These are phyloP conservation scores for Verticillium albo-atrum DNA, from an alignment of 2,329 filamentous ascomycete genomes.

Conservation along the genomic window DNA sequence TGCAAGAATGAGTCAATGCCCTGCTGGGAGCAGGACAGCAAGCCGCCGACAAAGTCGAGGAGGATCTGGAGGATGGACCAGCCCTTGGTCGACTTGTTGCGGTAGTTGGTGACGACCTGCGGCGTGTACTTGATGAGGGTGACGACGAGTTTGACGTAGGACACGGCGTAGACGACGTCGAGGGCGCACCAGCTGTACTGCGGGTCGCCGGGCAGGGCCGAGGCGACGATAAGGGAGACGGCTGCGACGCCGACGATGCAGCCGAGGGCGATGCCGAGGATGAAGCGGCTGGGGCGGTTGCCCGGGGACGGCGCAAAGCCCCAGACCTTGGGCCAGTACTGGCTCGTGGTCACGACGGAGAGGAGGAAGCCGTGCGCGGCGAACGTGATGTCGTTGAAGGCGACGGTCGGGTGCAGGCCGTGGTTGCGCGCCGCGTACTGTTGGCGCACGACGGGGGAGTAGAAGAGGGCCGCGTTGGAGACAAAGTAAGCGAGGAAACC, in stretches of 20 bases:
- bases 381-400: constrained; percentile 87
- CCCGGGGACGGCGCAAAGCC: constrained; percentile 60
- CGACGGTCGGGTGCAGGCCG: constrained; percentile 75
- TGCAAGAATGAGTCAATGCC: constrained; percentile 80
- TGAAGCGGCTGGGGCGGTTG: constrained; percentile 54
- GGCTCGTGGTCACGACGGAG: constrained; percentile 68
- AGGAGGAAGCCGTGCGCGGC: constrained; percentile 75
- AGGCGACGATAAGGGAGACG: constrained; percentile 42
- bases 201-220: constrained; percentile 29
- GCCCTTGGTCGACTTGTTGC: constrained; percentile 77
- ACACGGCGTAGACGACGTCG: constrained; percentile 63
- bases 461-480: constrained; percentile 73
- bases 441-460: constrained; percentile 67
- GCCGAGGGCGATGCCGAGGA: constrained; percentile 66
- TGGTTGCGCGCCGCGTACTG: constrained; percentile 82
- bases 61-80: constrained; percentile 86
- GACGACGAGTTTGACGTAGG: constrained; percentile 84
- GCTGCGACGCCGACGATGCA: constrained; percentile 56
- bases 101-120: constrained; percentile 77
- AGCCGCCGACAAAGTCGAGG: constrained; percentile 75
- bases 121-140: constrained; percentile 93
- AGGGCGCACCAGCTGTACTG: constrained; percentile 54
- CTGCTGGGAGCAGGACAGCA: constrained; percentile 78
- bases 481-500: constrained; percentile 73
- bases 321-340: constrained; percentile 76